Percentiles rank a stretch among this genome's conserved stretches.
These are phyloP conservation scores for Alloascoidea hylecoeti DNA, from an alignment of 805 yeast species.

Conservation along the genomic window DNA sequence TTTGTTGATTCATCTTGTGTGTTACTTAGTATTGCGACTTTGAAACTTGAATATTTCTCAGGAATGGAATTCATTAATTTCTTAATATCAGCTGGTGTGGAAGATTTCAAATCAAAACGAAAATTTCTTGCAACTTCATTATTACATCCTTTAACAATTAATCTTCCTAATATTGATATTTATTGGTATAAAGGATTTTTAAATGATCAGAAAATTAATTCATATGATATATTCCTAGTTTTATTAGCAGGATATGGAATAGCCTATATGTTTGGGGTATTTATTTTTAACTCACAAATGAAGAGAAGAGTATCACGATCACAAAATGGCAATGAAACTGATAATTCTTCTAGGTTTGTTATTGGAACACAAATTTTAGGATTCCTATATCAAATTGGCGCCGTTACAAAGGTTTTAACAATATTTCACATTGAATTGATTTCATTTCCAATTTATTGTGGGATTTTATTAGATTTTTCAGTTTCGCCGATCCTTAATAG, in stretches of 20 bases:
- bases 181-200: not conserved
- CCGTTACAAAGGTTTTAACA: constrained; percentile 60
- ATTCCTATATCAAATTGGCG: constrained; percentile 11
- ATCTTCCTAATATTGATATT: not conserved
- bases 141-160: not conserved
- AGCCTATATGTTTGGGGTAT: not conserved
- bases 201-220: not conserved
- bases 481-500: constrained; percentile 37
- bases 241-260: not conserved
- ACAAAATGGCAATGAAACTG: too few species aligned
- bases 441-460: constrained; percentile 82
- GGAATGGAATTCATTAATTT: too few species aligned
- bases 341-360: too few species aligned
- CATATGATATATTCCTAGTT: not conserved
- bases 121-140: not conserved
- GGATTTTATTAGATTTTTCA: constrained; percentile 59
- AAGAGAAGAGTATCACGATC: not conserved
- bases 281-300: not conserved
- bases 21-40: not conserved
- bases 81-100: not conserved
- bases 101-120: not conserved
- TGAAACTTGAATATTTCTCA: too few species aligned
- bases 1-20: not conserved
- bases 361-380: not conserved
- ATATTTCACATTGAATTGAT: constrained; percentile 69